These are phyloP conservation scores for Paramyrothecium roridum DNA, from an alignment of 2,329 filamentous ascomycete species.

Conservation along the genomic window DNA sequence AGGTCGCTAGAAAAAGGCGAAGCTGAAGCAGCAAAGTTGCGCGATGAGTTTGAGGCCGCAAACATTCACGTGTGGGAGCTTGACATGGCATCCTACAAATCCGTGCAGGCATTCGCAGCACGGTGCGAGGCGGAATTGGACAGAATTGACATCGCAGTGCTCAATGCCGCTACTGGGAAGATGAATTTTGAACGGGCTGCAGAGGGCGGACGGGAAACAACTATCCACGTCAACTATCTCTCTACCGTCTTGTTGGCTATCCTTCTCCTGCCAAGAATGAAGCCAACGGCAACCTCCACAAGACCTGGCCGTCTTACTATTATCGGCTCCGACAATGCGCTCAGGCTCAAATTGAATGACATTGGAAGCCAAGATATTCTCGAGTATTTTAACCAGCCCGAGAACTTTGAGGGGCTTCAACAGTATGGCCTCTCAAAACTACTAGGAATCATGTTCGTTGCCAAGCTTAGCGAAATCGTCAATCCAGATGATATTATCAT, in stretches of 20 bases:
- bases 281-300: slow-evolving; percentile 6
- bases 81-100: slow-evolving; percentile 6
- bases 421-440: background rate
- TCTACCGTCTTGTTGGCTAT: slow-evolving; percentile 18
- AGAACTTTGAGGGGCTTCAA: background rate
- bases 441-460: background rate
- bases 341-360: slow-evolving; percentile 12
- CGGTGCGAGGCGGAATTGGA: background rate
- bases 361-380: background rate
- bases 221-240: slow-evolving; percentile 33
- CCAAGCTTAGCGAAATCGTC: background rate
- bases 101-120: background rate
- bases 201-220: slow-evolving; percentile 30
- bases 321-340: slow-evolving; percentile 21
- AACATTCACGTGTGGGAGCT: slow-evolving; percentile 7
- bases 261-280: background rate
- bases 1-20: background rate
- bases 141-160: background rate
- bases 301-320: slow-evolving; percentile 19
- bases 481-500: background rate
- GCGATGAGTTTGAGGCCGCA: slow-evolving; percentile 1
- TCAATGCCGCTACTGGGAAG: slow-evolving; percentile 7
- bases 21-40: background rate
- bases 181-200: slow-evolving; percentile 7
- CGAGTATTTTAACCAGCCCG: background rate